A percentile compares a stretch with the other conserved stretches of the same genome.
Evolutionary conservation across 208 protist species (phyloP).

Genomic region (Tritrichomonas foetus): DNA sequence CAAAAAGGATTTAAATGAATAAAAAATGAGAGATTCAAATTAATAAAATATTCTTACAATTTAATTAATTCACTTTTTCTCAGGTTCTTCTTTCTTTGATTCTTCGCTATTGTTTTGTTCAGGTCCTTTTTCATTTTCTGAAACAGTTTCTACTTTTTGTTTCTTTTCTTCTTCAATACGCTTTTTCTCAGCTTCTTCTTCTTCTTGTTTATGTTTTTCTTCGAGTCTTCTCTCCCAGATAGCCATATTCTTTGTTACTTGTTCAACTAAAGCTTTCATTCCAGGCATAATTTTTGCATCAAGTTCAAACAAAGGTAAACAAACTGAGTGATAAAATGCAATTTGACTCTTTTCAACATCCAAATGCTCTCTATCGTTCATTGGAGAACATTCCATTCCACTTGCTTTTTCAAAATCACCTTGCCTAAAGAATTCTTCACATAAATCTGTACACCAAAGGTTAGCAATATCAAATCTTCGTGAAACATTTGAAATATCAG

Average conservation of each 20-base stretch:
- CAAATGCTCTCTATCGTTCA: slow-evolving; percentile 40
- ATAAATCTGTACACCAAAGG: neutral
- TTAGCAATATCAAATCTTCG: slow-evolving; percentile 12
- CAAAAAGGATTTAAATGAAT: too few relatives aligned
- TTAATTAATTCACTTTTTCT: too few relatives aligned
- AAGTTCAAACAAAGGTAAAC: neutral
- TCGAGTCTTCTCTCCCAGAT: neutral
- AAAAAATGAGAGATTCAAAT: too few relatives aligned
- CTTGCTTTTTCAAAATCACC: slow-evolving; percentile 22
- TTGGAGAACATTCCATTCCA: slow-evolving; percentile 15
- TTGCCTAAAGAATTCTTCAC: slow-evolving; percentile 36
- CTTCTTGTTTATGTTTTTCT: neutral
- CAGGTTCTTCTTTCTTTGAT: too few relatives aligned
- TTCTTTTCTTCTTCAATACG: neutral
- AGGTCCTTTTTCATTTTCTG: too few relatives aligned
- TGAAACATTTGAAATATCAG: slow-evolving; percentile 23
- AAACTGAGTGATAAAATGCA: neutral
- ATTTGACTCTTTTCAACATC: neutral
- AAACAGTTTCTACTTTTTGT: too few relatives aligned
- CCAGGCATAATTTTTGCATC: neutral
- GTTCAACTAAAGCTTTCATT: neutral
- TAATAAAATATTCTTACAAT: too few relatives aligned
- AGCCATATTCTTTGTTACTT: neutral
- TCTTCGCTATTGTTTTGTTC: too few relatives aligned
- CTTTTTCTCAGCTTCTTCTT: neutral